Base-by-base conservation (phyloP, 1,284 basidiomycete species). In the Ganoderma multipileum region DNA sequence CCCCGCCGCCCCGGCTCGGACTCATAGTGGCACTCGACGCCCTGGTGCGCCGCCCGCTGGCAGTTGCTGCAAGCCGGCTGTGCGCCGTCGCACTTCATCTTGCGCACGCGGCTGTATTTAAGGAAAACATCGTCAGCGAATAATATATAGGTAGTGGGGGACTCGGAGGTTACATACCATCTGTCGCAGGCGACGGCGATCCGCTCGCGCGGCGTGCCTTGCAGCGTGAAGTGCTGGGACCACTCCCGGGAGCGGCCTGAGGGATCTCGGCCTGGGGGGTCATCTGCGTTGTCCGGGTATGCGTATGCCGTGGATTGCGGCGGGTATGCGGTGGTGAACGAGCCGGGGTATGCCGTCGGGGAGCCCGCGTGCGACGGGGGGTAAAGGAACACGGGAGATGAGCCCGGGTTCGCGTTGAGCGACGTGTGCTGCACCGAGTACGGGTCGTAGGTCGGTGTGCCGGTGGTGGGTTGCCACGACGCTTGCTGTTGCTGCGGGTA, bases 21-120 rank as follows among this genome's bases (percentile, higher is more conserved):
- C 39, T 60, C 36, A 26, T 60, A 60, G 36, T 7, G 58, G 38
- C 58, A 60, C 36, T 39, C 58, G 18, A 60, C 38, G 14, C 58
- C 58, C 33, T 38, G 55, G 33, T 58, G 55, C 54, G 54, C 54
- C 57, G 57, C 57, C n/a, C 57, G 57, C 58, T 28, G 58, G 38
- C 58, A 60, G 23, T 60, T 26, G 38, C 38, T 28, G 58, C 58
- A 60, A 6, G 58, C 23, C 5, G 58, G 58, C 38, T 26, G 36
- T 1, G 58, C 38, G n/a, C 58, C 58, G 23, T 60, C 58, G 58
- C 58, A 60, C 38, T 41, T 60, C 38, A 60, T 60, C 58, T 60
- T 60, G 36, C 58, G 58, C n/a, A 23, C 23, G 23, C 58, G 58
- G 58, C 58, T 55, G 28, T 3, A 3, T 33, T 30, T 0, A 18